These are phyloP conservation scores for Prunus davidiana DNA, from an alignment of 306 rosid genomes.

Conservation along the genomic window DNA sequence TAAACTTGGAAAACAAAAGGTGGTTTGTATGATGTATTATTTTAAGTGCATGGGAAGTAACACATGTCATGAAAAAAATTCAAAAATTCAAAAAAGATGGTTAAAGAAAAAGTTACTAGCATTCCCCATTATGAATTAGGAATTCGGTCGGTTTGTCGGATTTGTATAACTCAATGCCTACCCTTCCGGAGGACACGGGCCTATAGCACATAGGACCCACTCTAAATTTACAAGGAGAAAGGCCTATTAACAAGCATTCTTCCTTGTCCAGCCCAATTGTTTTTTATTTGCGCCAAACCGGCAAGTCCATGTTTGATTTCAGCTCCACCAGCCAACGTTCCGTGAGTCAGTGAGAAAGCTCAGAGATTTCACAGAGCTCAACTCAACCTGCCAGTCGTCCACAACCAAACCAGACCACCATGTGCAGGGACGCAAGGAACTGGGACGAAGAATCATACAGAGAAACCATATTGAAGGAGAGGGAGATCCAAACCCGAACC, in stretches of 20 bases:
- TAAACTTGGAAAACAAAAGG: too few species aligned
- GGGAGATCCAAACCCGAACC: constrained; percentile 76
- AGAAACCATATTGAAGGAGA: constrained; percentile 58
- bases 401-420: constrained; percentile 10
- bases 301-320: neutral
- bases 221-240: too few species aligned
- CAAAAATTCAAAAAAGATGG: too few species aligned
- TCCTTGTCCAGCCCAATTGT: neutral
- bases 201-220: neutral
- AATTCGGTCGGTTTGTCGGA: too few species aligned
- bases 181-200: neutral
- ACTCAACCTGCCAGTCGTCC: neutral
- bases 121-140: too few species aligned
- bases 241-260: neutral
- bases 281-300: neutral
- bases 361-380: neutral
- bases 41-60: too few species aligned
- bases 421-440: constrained; percentile 75
- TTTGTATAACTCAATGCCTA: neutral
- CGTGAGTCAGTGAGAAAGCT: neutral
- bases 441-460: constrained; percentile 88
- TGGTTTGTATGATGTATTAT: too few species aligned
- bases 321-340: neutral
- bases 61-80: too few species aligned
- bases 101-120: too few species aligned